Base-by-base conservation (phyloP, 208 protist species). In the Strigomonas oncopelti region DNA sequence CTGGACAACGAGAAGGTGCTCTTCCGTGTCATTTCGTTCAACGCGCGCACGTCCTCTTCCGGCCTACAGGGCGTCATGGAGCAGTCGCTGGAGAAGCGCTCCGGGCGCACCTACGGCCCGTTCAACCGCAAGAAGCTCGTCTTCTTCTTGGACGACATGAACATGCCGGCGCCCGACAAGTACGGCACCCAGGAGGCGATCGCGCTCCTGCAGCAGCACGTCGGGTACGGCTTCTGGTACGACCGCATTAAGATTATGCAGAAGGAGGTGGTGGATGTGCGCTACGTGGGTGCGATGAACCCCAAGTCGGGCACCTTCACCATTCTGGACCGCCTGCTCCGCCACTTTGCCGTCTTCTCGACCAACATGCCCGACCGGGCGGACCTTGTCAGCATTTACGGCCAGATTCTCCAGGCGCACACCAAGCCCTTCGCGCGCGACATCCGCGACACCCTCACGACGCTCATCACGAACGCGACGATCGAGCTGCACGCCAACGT, bases 121-220 rank as follows among this genome's bases (percentile, higher is more conserved):
- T 91, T 96, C 56, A 98, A 97, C 72, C 94, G 89, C 34, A 98
- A 97, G 80, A 98, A 97, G 76, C 87, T 98, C 1, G 90, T 99
- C 59, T 98, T 97, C 80, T 99, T 99, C 80, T 76, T 99, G 36
- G 98, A 99, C 72, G 98, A 99, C 76, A 87, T 99, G 72, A 99
- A 99, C 84, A 99, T 99, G 98, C 97, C 98, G 51, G 82, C 90
- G 48, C 96, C 98, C 25, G 98, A 99, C 83, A 97, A 97, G 72
- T 99, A 99, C 80, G 97, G 97, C 65, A 99, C 98, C 27, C 97
- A 99, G 84, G 87, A 96, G 71, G 92, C 98, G 42, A 98, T 98
- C 66, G 96, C 97, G 27, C 87, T 99, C 20, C 79, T 99, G 34
- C 92, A 98, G 73, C 97, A 99, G 83, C 97, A 99, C 79, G 82